Evolutionary conservation across 768 basidiomycete species (phyloP).

Genomic region (Mrakia frigida): DNA sequence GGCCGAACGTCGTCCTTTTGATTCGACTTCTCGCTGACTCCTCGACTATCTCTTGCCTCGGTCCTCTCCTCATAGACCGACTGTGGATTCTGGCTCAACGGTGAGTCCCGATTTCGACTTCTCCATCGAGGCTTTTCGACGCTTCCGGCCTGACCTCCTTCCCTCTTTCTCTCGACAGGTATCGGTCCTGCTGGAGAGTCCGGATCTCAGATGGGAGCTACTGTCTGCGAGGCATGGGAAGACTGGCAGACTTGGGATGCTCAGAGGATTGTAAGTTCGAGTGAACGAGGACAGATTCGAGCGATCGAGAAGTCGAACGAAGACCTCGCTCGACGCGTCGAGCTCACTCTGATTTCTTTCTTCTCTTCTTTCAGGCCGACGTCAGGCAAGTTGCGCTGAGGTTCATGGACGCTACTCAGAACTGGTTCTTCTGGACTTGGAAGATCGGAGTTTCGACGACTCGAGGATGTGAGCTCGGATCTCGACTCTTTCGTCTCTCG

Average conservation of each 20-base stretch:
- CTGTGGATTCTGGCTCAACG: slow-evolving; percentile 47
- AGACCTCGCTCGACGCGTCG: neutral
- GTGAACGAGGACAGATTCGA: neutral
- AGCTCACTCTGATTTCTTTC: neutral
- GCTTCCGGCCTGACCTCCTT: too few species aligned
- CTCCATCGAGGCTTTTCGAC: neutral
- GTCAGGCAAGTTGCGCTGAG: slow-evolving; percentile 15
- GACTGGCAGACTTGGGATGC: slow-evolving; percentile 23
- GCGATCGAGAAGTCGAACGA: neutral
- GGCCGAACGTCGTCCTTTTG: too few species aligned
- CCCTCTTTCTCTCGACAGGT: neutral
- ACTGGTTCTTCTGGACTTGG: slow-evolving; percentile 48
- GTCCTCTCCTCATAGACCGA: slow-evolving; percentile 35
- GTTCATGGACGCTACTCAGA: slow-evolving; percentile 25
- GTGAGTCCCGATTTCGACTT: slow-evolving; percentile 48
- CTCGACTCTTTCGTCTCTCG: too few species aligned
- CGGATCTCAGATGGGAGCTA: neutral
- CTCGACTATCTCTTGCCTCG: neutral
- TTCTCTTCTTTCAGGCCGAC: neutral
- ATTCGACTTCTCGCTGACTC: neutral
- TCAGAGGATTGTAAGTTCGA: slow-evolving; percentile 3
- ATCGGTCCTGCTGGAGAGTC: slow-evolving; percentile 1
- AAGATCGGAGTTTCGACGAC: slow-evolving; percentile 77
- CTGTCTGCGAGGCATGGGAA: slow-evolving; percentile 12
- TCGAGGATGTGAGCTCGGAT: neutral